Percentiles rank a stretch among this genome's conserved stretches.
Evolutionary conservation across 352 stramenopile species (phyloP).

Genomic region (Peronospora farinosa): DNA sequence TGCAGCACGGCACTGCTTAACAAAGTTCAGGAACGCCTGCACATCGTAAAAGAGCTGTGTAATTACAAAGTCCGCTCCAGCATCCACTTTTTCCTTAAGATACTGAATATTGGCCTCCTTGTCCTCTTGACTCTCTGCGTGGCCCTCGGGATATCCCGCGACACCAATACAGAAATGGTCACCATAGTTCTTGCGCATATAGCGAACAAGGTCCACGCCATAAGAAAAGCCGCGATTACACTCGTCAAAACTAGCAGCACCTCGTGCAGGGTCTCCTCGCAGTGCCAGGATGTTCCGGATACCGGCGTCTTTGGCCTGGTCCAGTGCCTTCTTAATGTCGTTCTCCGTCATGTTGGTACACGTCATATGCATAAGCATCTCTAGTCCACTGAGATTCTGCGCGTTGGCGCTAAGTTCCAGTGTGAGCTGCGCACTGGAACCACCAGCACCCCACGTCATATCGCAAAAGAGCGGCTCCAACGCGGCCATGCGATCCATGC

Average conservation of each 20-base stretch:
- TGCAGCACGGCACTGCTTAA: conserved; percentile 80
- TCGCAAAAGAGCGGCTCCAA: conserved; percentile 96
- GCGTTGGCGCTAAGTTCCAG: conserved; percentile 91
- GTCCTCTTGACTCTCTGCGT: conserved; percentile 86
- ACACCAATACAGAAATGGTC: conserved; percentile 96
- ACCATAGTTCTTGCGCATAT: conserved; percentile 92
- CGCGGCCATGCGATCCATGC: conserved; percentile 94
- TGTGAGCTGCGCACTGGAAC: conserved; percentile 93
- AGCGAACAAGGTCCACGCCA: conserved; percentile 94
- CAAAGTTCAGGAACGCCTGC: conserved; percentile 92
- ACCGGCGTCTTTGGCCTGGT: conserved; percentile 86
- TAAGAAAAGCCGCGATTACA: conserved; percentile 91
- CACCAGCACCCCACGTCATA: conserved; percentile 98
- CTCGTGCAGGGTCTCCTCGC: conserved; percentile 92
- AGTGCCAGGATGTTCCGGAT: conserved; percentile 98
- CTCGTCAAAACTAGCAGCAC: conserved; percentile 85
- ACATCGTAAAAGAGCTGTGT: conserved; percentile 99
- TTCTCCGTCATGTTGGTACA: conserved; percentile 97
- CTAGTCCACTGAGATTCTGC: conserved; percentile 87
- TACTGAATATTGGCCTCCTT: conserved; percentile 93
- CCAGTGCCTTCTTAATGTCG: conserved; percentile 90
- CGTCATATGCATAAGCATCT: conserved; percentile 94
- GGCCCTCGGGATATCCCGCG: conserved; percentile 96
- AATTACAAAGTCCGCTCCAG: conserved; percentile 97
- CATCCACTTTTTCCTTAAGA: conserved; percentile 96